A percentile compares a stretch with the other conserved stretches of the same genome.
These are phyloP conservation scores for Mycena albidolilacea DNA, from an alignment of 768 basidiomycete species.

Conservation along the genomic window DNA sequence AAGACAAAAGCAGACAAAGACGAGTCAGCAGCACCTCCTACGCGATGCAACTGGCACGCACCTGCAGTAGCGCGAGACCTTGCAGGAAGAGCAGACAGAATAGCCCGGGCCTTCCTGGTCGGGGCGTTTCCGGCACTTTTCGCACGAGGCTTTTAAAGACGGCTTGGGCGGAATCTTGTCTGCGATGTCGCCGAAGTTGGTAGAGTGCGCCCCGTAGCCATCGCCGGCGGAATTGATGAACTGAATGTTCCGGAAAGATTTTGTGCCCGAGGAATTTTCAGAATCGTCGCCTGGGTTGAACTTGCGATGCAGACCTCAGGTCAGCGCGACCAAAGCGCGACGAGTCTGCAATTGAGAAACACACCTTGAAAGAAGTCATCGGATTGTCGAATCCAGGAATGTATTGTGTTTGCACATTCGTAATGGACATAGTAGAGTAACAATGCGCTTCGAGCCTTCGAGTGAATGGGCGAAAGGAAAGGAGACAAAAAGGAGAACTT, in stretches of 20 bases:
- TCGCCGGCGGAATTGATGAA: conserved; percentile 32
- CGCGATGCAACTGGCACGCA: conserved; percentile 4
- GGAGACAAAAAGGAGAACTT: too few species aligned
- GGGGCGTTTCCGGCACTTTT: conserved; percentile 22
- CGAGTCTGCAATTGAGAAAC: background rate
- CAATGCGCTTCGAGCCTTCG: too few species aligned
- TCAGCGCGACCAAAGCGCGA: background rate
- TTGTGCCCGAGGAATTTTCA: background rate
- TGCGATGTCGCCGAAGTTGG: conserved; percentile 30
- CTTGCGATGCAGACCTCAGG: background rate
- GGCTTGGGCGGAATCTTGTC: conserved; percentile 30
- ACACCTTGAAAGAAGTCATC: conserved; percentile 19
- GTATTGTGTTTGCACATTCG: background rate
- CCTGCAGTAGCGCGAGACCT: conserved; percentile 34
- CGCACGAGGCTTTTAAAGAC: conserved; percentile 29
- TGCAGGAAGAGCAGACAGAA: conserved; percentile 17
- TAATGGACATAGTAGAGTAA: conserved; percentile 9
- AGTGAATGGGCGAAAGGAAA: background rate
- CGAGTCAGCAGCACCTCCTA: background rate
- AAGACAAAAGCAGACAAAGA: background rate
- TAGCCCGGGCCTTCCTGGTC: conserved; percentile 29
- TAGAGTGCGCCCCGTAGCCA: conserved; percentile 29
- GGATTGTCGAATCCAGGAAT: conserved; percentile 32
- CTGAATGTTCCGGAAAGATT: conserved; percentile 17
- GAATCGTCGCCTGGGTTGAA: background rate